Evolutionary conservation across 139 green algal species (phyloP).

Genomic region (Closterium sp.): DNA sequence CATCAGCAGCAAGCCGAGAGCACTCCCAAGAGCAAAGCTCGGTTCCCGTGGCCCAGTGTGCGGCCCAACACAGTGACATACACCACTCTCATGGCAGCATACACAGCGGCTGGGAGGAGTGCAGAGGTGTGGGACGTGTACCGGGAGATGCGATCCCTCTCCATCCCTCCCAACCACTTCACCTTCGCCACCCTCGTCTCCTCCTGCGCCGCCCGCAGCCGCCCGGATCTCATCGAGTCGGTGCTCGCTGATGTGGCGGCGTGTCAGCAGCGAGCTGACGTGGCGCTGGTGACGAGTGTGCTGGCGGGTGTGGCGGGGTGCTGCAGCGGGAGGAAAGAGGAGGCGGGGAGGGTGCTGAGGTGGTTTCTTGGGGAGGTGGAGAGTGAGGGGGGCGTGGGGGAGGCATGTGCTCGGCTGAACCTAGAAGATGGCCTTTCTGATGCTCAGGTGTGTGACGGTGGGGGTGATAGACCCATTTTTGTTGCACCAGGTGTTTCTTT

Average conservation of each 20-base stretch:
- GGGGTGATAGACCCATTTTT: neutral
- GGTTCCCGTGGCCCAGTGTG: neutral
- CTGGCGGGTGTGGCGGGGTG: neutral
- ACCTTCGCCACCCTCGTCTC: neutral
- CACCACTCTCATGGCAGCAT: neutral
- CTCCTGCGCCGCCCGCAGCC: neutral
- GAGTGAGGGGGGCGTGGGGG: neutral
- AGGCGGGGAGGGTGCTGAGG: neutral
- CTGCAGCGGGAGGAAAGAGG: neutral
- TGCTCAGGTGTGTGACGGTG: neutral
- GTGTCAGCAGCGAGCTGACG: neutral
- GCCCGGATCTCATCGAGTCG: neutral
- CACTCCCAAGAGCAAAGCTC: neutral
- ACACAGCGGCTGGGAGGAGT: neutral
- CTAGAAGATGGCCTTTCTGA: neutral
- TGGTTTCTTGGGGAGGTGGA: neutral
- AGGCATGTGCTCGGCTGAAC: neutral
- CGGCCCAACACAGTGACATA: neutral
- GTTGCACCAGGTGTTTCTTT: neutral
- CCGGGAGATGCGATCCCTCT: neutral
- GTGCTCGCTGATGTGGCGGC: neutral
- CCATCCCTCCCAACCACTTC: neutral
- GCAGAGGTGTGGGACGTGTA: neutral
- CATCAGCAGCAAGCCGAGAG: neutral
- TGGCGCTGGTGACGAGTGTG: neutral